Conservation (phyloP, 2,329 filamentous ascomycete genomes). For the Pyrenophora graminea region DNA sequence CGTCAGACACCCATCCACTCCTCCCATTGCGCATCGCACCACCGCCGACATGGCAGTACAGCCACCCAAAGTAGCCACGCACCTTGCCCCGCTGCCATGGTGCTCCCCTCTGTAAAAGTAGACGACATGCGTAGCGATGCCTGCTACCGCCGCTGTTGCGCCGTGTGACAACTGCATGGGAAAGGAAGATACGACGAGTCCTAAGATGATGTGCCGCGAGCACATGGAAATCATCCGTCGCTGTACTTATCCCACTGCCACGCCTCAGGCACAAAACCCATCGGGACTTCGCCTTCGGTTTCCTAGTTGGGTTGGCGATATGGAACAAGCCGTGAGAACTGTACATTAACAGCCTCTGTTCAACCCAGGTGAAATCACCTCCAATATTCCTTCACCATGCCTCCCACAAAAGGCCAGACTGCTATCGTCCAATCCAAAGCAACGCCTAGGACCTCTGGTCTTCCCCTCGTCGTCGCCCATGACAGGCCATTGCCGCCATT, state of each 20-base stretch:
- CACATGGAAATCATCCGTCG: not conserved
- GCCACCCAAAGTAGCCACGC: not conserved
- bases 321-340: not conserved
- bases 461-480: not conserved
- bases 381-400: not conserved
- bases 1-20: not conserved
- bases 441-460: not conserved
- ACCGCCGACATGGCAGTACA: not conserved
- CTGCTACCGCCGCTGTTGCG: not conserved
- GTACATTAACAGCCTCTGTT: not conserved
- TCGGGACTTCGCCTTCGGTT: conserved; percentile 1
- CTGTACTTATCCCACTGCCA: not conserved
- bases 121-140: not conserved
- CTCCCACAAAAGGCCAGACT: not conserved
- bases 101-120: not conserved
- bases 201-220: not conserved
- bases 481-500: not conserved
- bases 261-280: not conserved
- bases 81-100: not conserved
- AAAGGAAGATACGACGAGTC: not conserved
- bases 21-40: too few species aligned
- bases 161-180: not conserved
- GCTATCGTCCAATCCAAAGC: not conserved
- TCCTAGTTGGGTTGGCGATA: not conserved
- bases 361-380: too few species aligned